These are phyloP conservation scores for Azolla pinnata DNA, from an alignment of 75 land plant genomes.

Conservation along the genomic window DNA sequence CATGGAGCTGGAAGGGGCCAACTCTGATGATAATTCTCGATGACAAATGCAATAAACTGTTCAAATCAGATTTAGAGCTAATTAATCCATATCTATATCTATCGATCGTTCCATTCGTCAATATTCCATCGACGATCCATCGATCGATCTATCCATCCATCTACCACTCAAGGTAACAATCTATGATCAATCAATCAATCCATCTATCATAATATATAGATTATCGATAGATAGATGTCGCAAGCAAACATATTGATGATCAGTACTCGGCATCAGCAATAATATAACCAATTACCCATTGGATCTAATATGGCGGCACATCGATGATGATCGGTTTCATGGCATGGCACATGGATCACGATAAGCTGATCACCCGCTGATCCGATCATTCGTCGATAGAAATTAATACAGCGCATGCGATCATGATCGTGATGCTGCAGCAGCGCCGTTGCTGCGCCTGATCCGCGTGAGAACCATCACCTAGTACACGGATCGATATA, in stretches of 20 bases:
- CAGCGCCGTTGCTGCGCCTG: no score
- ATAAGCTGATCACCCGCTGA: no score
- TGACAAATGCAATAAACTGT: neutral
- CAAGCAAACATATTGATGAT: neutral
- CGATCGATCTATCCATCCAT: neutral
- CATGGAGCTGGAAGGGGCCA: neutral
- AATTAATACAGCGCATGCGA: no score
- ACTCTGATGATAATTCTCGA: neutral
- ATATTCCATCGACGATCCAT: neutral
- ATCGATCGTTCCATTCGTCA: neutral
- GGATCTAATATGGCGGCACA: neutral
- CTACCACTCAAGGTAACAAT: neutral
- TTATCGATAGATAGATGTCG: neutral
- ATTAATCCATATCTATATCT: neutral
- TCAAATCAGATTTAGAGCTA: neutral
- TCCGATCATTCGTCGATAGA: no score
- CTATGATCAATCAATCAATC: neutral
- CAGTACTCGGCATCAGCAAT: neutral
- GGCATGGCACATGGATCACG: no score
- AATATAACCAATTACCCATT: neutral
- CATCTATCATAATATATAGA: neutral
- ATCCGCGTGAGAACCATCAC: no score
- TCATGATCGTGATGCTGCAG: no score
- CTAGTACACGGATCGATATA: no score
- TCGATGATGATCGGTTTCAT: neutral